Base-by-base conservation (phyloP, 768 basidiomycete genomes). In the Lactarius sanguifluus region DNA sequence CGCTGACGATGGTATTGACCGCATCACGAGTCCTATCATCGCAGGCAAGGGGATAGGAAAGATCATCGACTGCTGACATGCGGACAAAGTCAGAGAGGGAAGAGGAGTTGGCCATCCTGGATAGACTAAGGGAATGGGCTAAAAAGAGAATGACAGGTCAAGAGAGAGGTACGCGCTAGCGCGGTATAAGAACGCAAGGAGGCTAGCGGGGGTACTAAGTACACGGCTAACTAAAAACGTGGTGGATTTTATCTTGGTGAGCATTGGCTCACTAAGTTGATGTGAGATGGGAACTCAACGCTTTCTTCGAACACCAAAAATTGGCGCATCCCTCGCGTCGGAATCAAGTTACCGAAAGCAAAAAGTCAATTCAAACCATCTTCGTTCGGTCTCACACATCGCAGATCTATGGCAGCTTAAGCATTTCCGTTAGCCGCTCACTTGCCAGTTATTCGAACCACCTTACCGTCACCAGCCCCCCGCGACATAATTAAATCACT, bases 1-100 rank as follows among this genome's bases (percentile, higher is more conserved):
- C 83, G 67, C 81, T 84, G 69, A 89, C 83, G 67, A 91, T 86
- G 57, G 84, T 83, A 73, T 85, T 81, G 75, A 89, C 83, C 68
- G 88, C 86, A 65, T 87, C 86, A 58, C 76, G 68, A 65, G 76
- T 75, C 69, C 73, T 50, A 52, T 68, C 64, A 25, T 73, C 65
- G 61, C 64, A 71, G 34, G 63, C 64, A 45, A 66, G 61, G 55
- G 62, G 68, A 64, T 64, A 65, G 47, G 71, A 64, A 40, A 67
- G 50, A 30, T 71, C 72, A 57, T 71, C 71, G 12, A 62, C 65
- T 3, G 71, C 62, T 16, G 72, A 70, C 70, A 70, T 70, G 56
- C 70, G 70, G 41, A 70, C 67, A 55, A 64, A 70, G 55, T 70
- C 59, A 16, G 59, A 59, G 70, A 70, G 70, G 57, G 67, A 62